Evolutionary conservation across 2,329 filamentous ascomycete genomes (phyloP).

Genomic region (Aspergillus intermedius): DNA sequence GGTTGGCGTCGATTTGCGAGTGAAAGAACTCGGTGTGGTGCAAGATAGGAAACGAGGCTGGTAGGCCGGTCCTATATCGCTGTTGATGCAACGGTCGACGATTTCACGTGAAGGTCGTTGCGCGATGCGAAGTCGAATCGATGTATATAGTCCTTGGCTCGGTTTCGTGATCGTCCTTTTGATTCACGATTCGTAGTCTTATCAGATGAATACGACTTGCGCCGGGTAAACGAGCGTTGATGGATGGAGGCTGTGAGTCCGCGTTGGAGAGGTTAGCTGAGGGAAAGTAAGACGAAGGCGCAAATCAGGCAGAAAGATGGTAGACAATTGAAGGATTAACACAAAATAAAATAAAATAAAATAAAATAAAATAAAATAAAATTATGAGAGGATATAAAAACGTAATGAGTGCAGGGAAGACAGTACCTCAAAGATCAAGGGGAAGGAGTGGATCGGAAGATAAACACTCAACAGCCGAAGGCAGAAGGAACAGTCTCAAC

Average conservation of each 20-base stretch:
- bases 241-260: neutral
- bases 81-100: neutral
- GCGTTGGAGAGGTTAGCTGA: neutral
- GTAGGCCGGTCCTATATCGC: neutral
- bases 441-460: conserved; percentile 5
- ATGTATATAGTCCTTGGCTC: neutral
- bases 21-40: too few species aligned
- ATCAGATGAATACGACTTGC: neutral
- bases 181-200: neutral
- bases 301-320: too few species aligned
- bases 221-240: neutral
- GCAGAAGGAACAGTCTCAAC: conserved; percentile 3
- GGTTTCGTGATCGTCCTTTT: neutral
- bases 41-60: neutral
- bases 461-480: neutral
- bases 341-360: neutral
- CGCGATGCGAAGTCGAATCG: neutral
- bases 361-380: neutral
- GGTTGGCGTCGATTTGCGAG: conserved; percentile 1
- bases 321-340: neutral
- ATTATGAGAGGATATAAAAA: neutral
- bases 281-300: neutral
- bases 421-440: neutral
- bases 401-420: conserved; percentile 3
- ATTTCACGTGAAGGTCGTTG: neutral